These are phyloP conservation scores for Aegle marmelos DNA, from an alignment of 345 rosid species.

Conservation along the genomic window DNA sequence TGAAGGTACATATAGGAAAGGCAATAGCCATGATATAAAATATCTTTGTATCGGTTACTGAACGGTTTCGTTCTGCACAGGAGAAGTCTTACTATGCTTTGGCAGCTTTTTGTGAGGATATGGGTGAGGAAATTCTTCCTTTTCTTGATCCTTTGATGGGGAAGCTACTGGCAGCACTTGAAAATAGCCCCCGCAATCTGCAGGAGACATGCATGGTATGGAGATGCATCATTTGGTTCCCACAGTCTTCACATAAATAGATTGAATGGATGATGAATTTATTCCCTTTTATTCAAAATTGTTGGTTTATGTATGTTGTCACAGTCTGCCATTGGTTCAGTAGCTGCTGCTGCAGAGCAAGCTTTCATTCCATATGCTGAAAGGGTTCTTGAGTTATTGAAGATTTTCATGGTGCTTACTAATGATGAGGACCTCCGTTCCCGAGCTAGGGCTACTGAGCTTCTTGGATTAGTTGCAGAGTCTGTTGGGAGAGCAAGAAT, in stretches of 20 bases:
- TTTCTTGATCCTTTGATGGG: slow-evolving; percentile 91
- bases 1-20: slow-evolving; percentile 58
- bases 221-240: slow-evolving; percentile 5
- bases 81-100: slow-evolving; percentile 97
- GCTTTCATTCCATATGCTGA: slow-evolving; percentile 97
- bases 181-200: slow-evolving; percentile 78
- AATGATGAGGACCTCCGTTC: slow-evolving; percentile 88
- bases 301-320: slow-evolving; percentile 14
- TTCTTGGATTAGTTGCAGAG: slow-evolving; percentile 99
- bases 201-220: slow-evolving; percentile 99
- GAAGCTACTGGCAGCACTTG: slow-evolving; percentile 80
- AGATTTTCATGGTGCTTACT: slow-evolving; percentile 90
- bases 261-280: not conserved
- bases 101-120: slow-evolving; percentile 98
- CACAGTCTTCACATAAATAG: not conserved
- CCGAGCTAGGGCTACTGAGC: slow-evolving; percentile 97
- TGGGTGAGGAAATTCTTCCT: slow-evolving; percentile 94
- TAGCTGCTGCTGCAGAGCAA: slow-evolving; percentile 97
- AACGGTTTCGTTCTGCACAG: slow-evolving; percentile 34
- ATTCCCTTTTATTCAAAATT: not conserved
- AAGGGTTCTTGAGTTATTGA: slow-evolving; percentile 83
- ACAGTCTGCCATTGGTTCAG: slow-evolving; percentile 98
- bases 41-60: not conserved
- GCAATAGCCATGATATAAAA: not conserved
- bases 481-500: slow-evolving; percentile 80